Evolutionary conservation across 352 stramenopile genomes (phyloP).

Genomic region (Pythium sp.): DNA sequence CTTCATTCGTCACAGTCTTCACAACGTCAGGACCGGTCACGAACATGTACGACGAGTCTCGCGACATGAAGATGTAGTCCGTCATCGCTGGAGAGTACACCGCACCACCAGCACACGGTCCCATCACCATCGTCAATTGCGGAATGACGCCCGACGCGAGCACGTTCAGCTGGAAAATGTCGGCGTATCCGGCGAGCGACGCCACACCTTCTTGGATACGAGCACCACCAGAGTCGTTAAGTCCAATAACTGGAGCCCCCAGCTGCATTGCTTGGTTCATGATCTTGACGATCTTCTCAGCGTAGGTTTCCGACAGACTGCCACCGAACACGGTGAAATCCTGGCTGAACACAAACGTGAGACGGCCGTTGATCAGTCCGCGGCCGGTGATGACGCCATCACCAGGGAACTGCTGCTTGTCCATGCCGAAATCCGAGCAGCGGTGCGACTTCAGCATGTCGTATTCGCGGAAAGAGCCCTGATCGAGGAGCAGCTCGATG

Average conservation of each 20-base stretch:
- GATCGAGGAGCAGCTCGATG: slow-evolving; percentile 94
- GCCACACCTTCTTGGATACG: slow-evolving; percentile 98
- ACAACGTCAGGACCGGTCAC: slow-evolving; percentile 98
- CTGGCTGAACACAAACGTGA: slow-evolving; percentile 96
- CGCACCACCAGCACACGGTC: slow-evolving; percentile 94
- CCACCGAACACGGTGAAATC: slow-evolving; percentile 99
- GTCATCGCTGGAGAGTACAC: slow-evolving; percentile 98
- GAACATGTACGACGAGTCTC: slow-evolving; percentile 98
- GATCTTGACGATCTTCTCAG: slow-evolving; percentile 98
- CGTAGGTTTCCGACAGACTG: slow-evolving; percentile 94
- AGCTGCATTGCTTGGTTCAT: slow-evolving; percentile 97
- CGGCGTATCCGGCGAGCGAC: slow-evolving; percentile 96
- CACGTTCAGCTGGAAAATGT: slow-evolving; percentile 99
- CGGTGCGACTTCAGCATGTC: slow-evolving; percentile 96
- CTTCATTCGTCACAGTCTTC: slow-evolving; percentile 97
- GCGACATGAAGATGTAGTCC: slow-evolving; percentile 99
- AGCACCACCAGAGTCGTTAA: slow-evolving; percentile 97
- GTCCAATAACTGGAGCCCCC: slow-evolving; percentile 95
- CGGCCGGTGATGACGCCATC: slow-evolving; percentile 96
- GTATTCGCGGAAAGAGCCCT: slow-evolving; percentile 94
- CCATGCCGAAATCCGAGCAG: slow-evolving; percentile 98
- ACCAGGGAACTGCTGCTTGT: slow-evolving; percentile 87
- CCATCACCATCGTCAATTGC: slow-evolving; percentile 98
- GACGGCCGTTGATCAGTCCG: slow-evolving; percentile 93
- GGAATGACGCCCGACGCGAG: slow-evolving; percentile 92